These are phyloP conservation scores for Perilla frutescens DNA, from an alignment of 257 asterid species.

Conservation along the genomic window DNA sequence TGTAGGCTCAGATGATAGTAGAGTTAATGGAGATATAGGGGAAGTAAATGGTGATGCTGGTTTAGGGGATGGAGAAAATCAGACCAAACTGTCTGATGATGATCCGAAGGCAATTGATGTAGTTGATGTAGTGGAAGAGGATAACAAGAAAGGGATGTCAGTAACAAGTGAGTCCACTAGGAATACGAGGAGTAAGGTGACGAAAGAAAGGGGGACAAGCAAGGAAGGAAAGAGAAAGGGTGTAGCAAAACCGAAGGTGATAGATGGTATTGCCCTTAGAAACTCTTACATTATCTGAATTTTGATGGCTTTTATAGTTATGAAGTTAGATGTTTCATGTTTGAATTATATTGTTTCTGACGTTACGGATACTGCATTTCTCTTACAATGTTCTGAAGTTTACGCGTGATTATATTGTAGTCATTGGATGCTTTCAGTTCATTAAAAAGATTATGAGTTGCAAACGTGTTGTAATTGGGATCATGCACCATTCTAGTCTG, in stretches of 20 bases:
- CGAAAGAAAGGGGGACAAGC: conserved; percentile 34
- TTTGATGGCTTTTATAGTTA: conserved; percentile 18
- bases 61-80: conserved; percentile 37
- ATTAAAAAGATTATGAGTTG: neutral
- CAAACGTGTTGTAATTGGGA: neutral
- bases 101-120: conserved; percentile 33
- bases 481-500: conserved; percentile 3
- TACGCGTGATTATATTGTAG: neutral
- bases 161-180: conserved; percentile 22
- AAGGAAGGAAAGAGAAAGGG: conserved; percentile 40
- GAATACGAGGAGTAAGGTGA: conserved; percentile 38
- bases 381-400: conserved; percentile 6
- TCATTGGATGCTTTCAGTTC: neutral
- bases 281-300: conserved; percentile 27
- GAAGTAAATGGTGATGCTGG: conserved; percentile 33
- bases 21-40: conserved; percentile 25
- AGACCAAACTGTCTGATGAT: conserved; percentile 31
- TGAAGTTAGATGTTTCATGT: conserved; percentile 17
- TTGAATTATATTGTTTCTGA: conserved; percentile 19
- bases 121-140: conserved; percentile 36
- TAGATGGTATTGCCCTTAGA: conserved; percentile 50
- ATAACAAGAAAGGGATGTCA: conserved; percentile 31
- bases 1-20: conserved; percentile 39
- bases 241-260: conserved; percentile 43
- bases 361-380: neutral